Evolutionary conservation across 2,329 filamentous ascomycete genomes (phyloP).

Genomic region (Phaeophleospora eucalypticola): DNA sequence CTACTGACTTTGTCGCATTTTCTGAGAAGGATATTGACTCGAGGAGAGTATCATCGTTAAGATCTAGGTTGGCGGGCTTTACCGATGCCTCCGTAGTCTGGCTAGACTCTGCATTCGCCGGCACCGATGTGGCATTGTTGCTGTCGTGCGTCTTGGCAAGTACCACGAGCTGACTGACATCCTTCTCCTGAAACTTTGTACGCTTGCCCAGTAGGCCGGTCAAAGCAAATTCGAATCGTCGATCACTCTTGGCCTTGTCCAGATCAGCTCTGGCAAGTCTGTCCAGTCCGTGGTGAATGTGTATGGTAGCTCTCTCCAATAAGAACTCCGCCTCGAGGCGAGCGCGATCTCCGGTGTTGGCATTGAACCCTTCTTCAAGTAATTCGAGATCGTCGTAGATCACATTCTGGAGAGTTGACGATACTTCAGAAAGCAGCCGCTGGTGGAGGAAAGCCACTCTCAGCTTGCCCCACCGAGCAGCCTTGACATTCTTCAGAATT

Average conservation of each 20-base stretch:
- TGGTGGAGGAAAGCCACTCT: conserved; percentile 72
- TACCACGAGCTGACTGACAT: conserved; percentile 84
- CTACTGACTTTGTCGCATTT: conserved; percentile 33
- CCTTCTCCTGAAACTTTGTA: conserved; percentile 74
- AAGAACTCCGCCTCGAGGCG: conserved; percentile 64
- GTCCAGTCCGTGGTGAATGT: conserved; percentile 80
- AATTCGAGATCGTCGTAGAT: conserved; percentile 59
- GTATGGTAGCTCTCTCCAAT: conserved; percentile 76
- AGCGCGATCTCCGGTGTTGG: conserved; percentile 14
- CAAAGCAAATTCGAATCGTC: conserved; percentile 74
- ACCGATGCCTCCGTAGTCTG: conserved; percentile 3
- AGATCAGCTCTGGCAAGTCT: conserved; percentile 69
- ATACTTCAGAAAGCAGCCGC: conserved; percentile 60
- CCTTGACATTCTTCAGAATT: conserved; percentile 43
- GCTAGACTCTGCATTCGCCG: not conserved
- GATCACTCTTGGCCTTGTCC: conserved; percentile 60
- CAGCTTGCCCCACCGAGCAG: conserved; percentile 60
- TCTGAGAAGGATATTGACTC: conserved; percentile 79
- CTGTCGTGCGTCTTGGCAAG: conserved; percentile 69
- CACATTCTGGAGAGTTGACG: conserved; percentile 54
- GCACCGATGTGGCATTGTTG: conserved; percentile 1
- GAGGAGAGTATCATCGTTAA: conserved; percentile 90
- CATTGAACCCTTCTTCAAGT: conserved; percentile 44
- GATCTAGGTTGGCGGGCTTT: conserved; percentile 56
- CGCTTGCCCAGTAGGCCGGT: conserved; percentile 84